These are phyloP conservation scores for Castanopsis chinensis DNA, from an alignment of 306 rosid species.

Conservation along the genomic window DNA sequence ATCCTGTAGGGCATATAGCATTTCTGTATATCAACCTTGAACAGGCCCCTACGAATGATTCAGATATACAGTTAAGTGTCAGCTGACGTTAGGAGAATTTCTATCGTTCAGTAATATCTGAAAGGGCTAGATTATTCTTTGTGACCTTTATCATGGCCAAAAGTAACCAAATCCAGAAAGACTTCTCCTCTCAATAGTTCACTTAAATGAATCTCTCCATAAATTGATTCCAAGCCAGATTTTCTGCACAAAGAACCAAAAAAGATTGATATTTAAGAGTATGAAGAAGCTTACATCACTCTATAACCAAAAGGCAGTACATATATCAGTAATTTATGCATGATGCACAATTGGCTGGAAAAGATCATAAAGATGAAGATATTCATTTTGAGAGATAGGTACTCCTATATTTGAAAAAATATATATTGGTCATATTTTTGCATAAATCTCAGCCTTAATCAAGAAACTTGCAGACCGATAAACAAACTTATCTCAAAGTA, in stretches of 20 bases:
- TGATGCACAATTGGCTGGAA: not conserved
- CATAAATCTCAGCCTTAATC: not conserved
- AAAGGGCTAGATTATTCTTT: conserved; percentile 36
- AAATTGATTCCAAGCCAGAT: conserved; percentile 53
- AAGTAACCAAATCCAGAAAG: conserved; percentile 39
- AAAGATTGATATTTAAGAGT: not conserved
- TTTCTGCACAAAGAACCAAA: conserved; percentile 34
- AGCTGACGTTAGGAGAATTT: conserved; percentile 48
- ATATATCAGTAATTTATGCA: not conserved
- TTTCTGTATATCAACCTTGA: not conserved
- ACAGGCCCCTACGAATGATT: not conserved
- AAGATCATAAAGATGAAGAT: not conserved
- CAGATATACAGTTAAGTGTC: conserved; percentile 18
- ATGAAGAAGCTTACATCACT: not conserved
- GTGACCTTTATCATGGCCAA: conserved; percentile 50
- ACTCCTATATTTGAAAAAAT: not conserved
- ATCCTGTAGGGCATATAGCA: conserved; percentile 38
- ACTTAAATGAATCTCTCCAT: conserved; percentile 45
- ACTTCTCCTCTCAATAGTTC: conserved; percentile 46
- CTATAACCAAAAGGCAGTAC: not conserved
- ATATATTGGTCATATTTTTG: no score
- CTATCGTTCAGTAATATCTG: conserved; percentile 37
- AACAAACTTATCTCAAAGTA: not conserved
- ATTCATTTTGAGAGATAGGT: not conserved
- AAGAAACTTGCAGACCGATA: not conserved